Base-by-base conservation (phyloP, 345 rosid species). In the Microthlaspi erraticum region DNA sequence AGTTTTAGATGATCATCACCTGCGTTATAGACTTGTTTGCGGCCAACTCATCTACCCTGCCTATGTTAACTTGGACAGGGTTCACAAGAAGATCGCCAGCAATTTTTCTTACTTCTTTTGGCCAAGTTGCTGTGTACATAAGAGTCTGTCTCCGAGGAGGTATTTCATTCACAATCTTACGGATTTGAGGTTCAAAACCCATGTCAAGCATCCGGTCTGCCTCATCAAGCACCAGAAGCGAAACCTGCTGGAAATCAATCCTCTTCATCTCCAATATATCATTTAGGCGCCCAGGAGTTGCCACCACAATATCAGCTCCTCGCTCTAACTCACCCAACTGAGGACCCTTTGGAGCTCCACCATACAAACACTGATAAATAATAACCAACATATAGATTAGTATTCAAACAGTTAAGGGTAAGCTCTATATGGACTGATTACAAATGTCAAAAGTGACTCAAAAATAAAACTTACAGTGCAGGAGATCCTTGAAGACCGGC, bases 191-290 rank as follows among this genome's bases (percentile, higher is more conserved):
- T 73, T 91, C 97, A 72, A 93, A 93, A 41, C 98, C 98, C 98
- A 93, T 93, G 82, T 93, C 98, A 75, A 93, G 95, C 98, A 93
- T 93, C 46, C 97, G 86, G 77, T 91, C 98, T 61, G 98, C 98
- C 78, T 93, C 98, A 44, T 94, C 97, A 78, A 94, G 96, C 76
- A 94, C 95, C 63, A 94, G 91, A 41, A 91, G 85, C 19, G 99
- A 91, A 59, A 94, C 78, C 82, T 94, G 99, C 69, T 79, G 68
- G 63, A 94, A 83, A 81, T 86, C 84, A 58, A 94, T 89, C 81
- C 77, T 87, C 74, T 75, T 89, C 91, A 83, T 88, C 78, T 89
- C 97, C 64, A 91, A 87, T 77, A 94, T 91, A 70, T 91, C 99
- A 78, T 91, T 94, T 50, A 94, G 87, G 45, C 97, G 88, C 62